Base-by-base conservation (phyloP, 2,329 filamentous ascomycete species). In the Talaromyces sp. region DNA sequence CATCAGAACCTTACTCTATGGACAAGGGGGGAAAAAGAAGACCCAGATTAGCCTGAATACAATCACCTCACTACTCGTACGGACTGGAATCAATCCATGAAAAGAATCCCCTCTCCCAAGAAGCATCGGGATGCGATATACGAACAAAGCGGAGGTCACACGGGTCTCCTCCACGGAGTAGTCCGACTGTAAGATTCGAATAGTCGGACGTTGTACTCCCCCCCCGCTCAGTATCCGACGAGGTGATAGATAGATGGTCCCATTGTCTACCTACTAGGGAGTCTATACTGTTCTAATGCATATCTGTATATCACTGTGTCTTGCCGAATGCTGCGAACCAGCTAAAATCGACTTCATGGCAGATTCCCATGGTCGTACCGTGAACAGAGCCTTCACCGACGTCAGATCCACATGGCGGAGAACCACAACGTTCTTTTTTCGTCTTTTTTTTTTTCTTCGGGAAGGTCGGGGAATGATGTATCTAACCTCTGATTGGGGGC, bases 331-430 rank as follows among this genome's bases (percentile, higher is more conserved):
- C n/a, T n/a, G n/a, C n/a, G n/a, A n/a, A n/a, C n/a, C n/a, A n/a
- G n/a, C n/a, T n/a, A n/a, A n/a, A n/a, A n/a, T n/a, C n/a, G n/a
- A n/a, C n/a, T n/a, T n/a, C n/a, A n/a, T n/a, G n/a, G n/a, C n/a
- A n/a, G n/a, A n/a, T n/a, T n/a, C n/a, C n/a, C n/a, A n/a, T n/a
- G n/a, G n/a, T n/a, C n/a, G n/a, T n/a, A n/a, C n/a, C n/a, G n/a
- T n/a, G n/a, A 27, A 27, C 24, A 27, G 24, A 4, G 24, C 4
- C 4, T 5, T 9, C 33, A 13, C 13, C 49, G 57, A 67, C 62
- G 62, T 66, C 64, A 67, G 57, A 55, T 61, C 65, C 65, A 67
- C 65, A 65, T 65, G 64, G 63, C 45, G 41, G 30, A 46, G 43
- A 46, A 36, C 43, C 43, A 44, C 29, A 22, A 46, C 40, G 22